Evolutionary conservation across 73 alveolate species (phyloP).

Genomic region (Paramecium tetraurelia): DNA sequence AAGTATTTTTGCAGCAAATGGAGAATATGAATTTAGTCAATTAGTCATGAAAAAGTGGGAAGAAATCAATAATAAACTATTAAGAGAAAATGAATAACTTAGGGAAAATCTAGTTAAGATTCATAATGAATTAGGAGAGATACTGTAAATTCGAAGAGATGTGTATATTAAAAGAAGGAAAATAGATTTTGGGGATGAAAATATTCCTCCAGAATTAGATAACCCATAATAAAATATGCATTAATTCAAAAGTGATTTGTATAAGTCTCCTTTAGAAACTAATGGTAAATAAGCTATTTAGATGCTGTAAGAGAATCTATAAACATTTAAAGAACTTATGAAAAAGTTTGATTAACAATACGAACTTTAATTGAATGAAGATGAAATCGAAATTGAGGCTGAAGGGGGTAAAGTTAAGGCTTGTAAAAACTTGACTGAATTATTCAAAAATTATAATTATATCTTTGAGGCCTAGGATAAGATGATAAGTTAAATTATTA

Average conservation of each 20-base stretch:
- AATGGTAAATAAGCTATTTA: constrained; percentile 14
- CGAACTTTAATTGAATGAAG: background rate
- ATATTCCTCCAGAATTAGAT: constrained; percentile 21
- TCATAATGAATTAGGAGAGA: constrained; percentile 10
- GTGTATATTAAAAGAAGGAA: constrained; percentile 15
- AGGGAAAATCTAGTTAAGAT: background rate
- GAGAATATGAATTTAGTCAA: constrained; percentile 33
- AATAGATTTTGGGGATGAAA: background rate
- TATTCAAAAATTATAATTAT: constrained; percentile 27
- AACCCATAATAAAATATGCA: background rate
- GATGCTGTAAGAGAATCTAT: background rate
- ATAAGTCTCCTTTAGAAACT: background rate
- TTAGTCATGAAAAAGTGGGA: constrained; percentile 24
- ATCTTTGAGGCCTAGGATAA: constrained; percentile 34
- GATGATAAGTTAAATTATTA: constrained; percentile 2
- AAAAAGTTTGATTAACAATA: constrained; percentile 6
- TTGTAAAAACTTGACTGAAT: constrained; percentile 3
- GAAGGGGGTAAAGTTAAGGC: constrained; percentile 33
- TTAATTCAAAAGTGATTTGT: constrained; percentile 18
- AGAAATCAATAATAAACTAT: background rate
- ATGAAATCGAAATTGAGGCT: constrained; percentile 12
- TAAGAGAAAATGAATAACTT: background rate
- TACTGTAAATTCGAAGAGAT: background rate
- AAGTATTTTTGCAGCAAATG: constrained; percentile 19
- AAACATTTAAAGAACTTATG: constrained; percentile 32